phyloP scores from a whole-genome alignment of 805 yeast species.

The Gaillardinia entomophila region DNA sequence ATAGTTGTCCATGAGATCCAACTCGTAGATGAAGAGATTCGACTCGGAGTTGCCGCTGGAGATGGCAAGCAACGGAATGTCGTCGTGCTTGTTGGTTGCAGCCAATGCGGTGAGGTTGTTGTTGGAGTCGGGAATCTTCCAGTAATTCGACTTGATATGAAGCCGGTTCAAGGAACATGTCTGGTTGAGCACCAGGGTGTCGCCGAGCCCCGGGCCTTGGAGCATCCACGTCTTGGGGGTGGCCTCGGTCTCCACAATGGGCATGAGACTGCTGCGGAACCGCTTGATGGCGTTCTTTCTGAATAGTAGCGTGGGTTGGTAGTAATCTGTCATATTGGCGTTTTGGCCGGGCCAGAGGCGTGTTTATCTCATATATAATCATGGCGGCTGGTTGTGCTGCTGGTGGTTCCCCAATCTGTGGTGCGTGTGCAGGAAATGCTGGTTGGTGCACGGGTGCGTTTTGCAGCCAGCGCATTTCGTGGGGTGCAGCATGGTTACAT shows the following conservation, averaged over 20 bases:
- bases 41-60: slow-evolving; percentile 41
- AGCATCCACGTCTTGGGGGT: background rate
- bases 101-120: slow-evolving; percentile 43
- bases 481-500: too few species aligned
- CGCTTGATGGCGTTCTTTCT: slow-evolving; percentile 35
- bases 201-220: too few species aligned
- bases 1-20: slow-evolving; percentile 32
- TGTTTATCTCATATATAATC: too few species aligned
- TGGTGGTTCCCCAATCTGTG: too few species aligned
- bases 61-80: slow-evolving; percentile 43
- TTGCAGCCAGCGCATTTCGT: too few species aligned
- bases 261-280: slow-evolving; percentile 14
- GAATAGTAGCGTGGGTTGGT: slow-evolving; percentile 38
- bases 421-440: too few species aligned
- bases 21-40: slow-evolving; percentile 48
- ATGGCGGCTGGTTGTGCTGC: too few species aligned
- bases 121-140: slow-evolving; percentile 40
- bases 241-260: slow-evolving; percentile 10
- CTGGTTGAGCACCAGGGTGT: slow-evolving; percentile 33
- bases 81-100: slow-evolving; percentile 10
- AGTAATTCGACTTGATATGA: slow-evolving; percentile 39
- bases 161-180: slow-evolving; percentile 35
- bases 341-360: too few species aligned
- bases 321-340: slow-evolving; percentile 27
- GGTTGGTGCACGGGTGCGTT: too few species aligned